These are phyloP conservation scores for Alternaria gaisen DNA, from an alignment of 2,329 filamentous ascomycete genomes.

Conservation along the genomic window DNA sequence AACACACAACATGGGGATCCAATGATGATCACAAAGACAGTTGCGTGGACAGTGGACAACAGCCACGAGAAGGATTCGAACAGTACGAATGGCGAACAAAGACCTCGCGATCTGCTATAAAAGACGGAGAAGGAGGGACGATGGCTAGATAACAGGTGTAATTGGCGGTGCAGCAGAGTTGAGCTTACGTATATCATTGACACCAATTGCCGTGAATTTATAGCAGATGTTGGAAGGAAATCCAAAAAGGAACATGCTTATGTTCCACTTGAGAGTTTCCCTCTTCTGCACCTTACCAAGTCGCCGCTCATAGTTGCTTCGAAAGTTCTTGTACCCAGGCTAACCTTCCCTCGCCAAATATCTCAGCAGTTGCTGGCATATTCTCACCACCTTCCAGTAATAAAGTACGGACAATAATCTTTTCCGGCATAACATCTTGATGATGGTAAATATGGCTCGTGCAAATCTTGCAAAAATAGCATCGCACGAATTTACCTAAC, in stretches of 20 bases:
- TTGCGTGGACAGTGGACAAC: slow-evolving; percentile 10
- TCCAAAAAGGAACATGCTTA: not conserved
- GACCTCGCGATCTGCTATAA: not conserved
- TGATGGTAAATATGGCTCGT: slow-evolving; percentile 54
- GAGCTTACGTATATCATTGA: not conserved
- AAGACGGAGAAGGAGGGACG: not conserved
- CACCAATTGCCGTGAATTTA: not conserved
- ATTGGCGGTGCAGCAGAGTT: not conserved
- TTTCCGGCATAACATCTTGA: slow-evolving; percentile 52
- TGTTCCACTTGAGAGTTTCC: not conserved
- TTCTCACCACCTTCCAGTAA: slow-evolving; percentile 49
- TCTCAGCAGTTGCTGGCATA: slow-evolving; percentile 49
- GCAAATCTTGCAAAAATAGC: slow-evolving; percentile 51
- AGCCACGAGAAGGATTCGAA: not conserved
- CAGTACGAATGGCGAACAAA: not conserved
- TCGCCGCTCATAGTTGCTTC: not conserved
- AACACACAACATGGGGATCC: slow-evolving; percentile 1
- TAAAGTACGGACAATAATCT: slow-evolving; percentile 52
- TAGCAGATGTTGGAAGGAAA: not conserved
- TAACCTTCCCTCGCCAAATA: slow-evolving; percentile 50
- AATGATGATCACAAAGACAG: slow-evolving; percentile 14
- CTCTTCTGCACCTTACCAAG: not conserved
- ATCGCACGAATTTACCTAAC: slow-evolving; percentile 46
- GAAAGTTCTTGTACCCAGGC: slow-evolving; percentile 44
- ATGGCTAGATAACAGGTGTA: no score